A percentile compares a stretch with the other conserved stretches of the same genome.
phyloP scores from a whole-genome alignment of 495 filamentous ascomycete species.

The Xylaria venustula region DNA sequence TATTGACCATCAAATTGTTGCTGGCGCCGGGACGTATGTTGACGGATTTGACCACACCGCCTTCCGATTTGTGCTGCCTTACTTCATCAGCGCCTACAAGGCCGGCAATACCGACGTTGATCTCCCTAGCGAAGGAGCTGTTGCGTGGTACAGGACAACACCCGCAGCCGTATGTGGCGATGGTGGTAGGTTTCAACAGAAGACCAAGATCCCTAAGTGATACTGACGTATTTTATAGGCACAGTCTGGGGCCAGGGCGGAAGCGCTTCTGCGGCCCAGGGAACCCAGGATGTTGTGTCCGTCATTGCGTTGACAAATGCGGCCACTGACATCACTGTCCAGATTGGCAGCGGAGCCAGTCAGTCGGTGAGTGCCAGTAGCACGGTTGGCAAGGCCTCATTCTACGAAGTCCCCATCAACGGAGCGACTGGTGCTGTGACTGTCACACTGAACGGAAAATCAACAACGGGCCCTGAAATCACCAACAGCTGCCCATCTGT shows the following conservation, averaged over 20 bases:
- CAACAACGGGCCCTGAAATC: conserved; percentile 48
- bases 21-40: conserved; percentile 51
- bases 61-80: conserved; percentile 53
- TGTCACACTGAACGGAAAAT: conserved; percentile 48
- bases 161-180: conserved; percentile 30
- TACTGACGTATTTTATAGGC: conserved; percentile 24
- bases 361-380: conserved; percentile 39
- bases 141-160: conserved; percentile 65
- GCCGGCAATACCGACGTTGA: conserved; percentile 41
- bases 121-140: conserved; percentile 49
- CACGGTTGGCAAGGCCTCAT: conserved; percentile 36
- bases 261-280: conserved; percentile 33
- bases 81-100: conserved; percentile 66
- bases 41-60: conserved; percentile 36
- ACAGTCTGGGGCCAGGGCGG: conserved; percentile 48
- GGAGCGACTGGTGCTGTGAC: conserved; percentile 50
- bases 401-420: conserved; percentile 56
- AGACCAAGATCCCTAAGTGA: conserved; percentile 18
- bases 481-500: conserved; percentile 39
- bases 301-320: conserved; percentile 40
- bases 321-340: conserved; percentile 40
- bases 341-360: conserved; percentile 50
- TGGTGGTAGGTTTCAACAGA: conserved; percentile 38
- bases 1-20: conserved; percentile 46
- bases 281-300: conserved; percentile 47